Percentiles rank a stretch among this genome's conserved stretches.
phyloP scores from a whole-genome alignment of 2,329 filamentous ascomycete genomes.

The Verruconis gallopava region DNA sequence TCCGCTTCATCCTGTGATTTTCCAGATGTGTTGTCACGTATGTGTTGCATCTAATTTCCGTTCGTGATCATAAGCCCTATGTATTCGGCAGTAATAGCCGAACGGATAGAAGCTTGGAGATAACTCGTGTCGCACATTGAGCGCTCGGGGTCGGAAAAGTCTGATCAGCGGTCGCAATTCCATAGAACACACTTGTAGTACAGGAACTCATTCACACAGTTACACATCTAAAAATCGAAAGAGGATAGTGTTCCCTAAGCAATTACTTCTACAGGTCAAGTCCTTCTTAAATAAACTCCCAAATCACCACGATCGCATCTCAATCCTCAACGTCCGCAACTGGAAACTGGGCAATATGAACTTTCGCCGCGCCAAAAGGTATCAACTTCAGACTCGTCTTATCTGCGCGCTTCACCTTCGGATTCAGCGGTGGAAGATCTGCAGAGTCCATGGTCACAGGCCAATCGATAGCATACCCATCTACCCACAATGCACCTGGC shows the following conservation, averaged over 20 bases:
- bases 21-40: no score
- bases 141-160: no score
- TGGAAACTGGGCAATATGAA: conserved; percentile 26
- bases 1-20: background rate
- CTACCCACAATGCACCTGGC: conserved; percentile 20
- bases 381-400: conserved; percentile 19
- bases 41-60: no score
- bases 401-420: conserved; percentile 17
- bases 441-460: conserved; percentile 19
- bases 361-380: conserved; percentile 25
- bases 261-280: background rate
- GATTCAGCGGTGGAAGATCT: conserved; percentile 17
- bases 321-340: conserved; percentile 9
- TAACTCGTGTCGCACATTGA: no score
- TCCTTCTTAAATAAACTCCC: background rate
- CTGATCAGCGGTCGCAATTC: no score
- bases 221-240: background rate
- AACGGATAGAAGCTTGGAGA: no score
- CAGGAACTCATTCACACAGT: background rate
- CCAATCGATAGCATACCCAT: conserved; percentile 25
- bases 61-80: no score
- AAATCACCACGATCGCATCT: background rate
- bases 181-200: no score
- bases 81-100: no score
- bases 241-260: no score